Base-by-base conservation (phyloP, 345 rosid species). In the Nasturtium officinale region DNA sequence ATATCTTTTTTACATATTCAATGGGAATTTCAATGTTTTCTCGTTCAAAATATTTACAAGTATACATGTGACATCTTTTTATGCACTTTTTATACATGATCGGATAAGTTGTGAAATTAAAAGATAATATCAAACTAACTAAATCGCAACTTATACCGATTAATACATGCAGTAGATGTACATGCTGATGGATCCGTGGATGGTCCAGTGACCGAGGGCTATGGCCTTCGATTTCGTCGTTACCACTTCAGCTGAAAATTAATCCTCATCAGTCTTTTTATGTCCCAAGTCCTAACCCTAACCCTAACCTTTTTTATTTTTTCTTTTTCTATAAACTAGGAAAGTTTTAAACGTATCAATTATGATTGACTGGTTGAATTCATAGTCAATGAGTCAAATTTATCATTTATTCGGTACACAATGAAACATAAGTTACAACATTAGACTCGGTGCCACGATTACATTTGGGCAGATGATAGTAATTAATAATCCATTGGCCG, bases 381-480 rank as follows among this genome's bases (percentile, higher is more conserved):
- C 61, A 5, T 30, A 64, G 71, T 64, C 38, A 59, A 75, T 29
- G 61, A 51, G 67, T 67, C 78, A 60, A 40, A 59, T 13, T 33
- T 51, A 67, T 75, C 55, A 67, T 75, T 67, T 40, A 59, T 60
- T 47, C 30, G 29, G 73, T 67, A 55, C 29, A 37, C 74, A 68
- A 15, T 28, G 12, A 67, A 75, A 69, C 40, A 33, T 51, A 60
- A 20, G 29, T 75, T 67, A 51, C 56, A 29, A 59, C 57, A 60
- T 65, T 68, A 68, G 15, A 43, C 32, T 52, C 30, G 12, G 51
- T 51, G 62, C 17, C 17, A 18, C 72, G 38, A 48, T 38, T 58
- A 52, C 5, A 48, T 20, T 11, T 38, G 43, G 43, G 21, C 11
- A 58, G 45, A 59, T 67, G 16, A 48, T 37, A 16, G 17, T 75